Percentiles rank a stretch among this genome's conserved stretches.
Conservation (phyloP, 768 basidiomycete species). For the Hericium rajendrae region DNA sequence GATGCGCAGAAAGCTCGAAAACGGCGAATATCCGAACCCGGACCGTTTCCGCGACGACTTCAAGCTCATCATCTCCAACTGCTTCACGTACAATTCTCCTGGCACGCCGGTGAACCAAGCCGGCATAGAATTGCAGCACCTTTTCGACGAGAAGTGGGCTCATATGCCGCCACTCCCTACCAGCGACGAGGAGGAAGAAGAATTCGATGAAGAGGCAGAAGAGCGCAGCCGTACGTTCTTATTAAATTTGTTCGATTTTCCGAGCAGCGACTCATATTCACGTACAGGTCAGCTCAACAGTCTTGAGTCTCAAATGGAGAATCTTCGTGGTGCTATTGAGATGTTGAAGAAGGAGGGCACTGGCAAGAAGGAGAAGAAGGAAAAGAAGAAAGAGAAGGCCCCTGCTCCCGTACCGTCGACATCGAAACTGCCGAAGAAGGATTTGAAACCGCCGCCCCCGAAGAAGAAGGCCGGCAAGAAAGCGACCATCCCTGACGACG, state of each 20-base stretch:
- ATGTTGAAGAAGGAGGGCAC: slow-evolving; percentile 39
- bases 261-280: slow-evolving; percentile 8
- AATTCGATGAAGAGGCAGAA: slow-evolving; percentile 58
- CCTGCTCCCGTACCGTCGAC: slow-evolving; percentile 49
- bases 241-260: slow-evolving; percentile 1
- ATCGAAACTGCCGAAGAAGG: slow-evolving; percentile 45
- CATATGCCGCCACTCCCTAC: slow-evolving; percentile 50
- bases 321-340: slow-evolving; percentile 61
- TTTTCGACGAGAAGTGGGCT: slow-evolving; percentile 93
- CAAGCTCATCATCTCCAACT: slow-evolving; percentile 91
- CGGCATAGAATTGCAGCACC: slow-evolving; percentile 71
- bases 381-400: slow-evolving; percentile 47
- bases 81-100: slow-evolving; percentile 83
- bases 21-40: slow-evolving; percentile 65
- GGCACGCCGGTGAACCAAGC: slow-evolving; percentile 82
- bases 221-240: slow-evolving; percentile 53
- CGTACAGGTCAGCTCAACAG: slow-evolving; percentile 54
- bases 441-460: slow-evolving; percentile 30
- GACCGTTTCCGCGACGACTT: slow-evolving; percentile 84
- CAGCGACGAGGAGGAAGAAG: slow-evolving; percentile 50
- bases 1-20: slow-evolving; percentile 79
- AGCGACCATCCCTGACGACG: slow-evolving; percentile 54
- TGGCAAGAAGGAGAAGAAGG: slow-evolving; percentile 59
- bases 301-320: slow-evolving; percentile 78
- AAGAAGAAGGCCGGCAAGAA: slow-evolving; percentile 64